Evolutionary conservation across 352 stramenopile genomes (phyloP), one percentile per base, ranked within the genome.

Genomic region (Globisporangium megalacanthum): DNA sequence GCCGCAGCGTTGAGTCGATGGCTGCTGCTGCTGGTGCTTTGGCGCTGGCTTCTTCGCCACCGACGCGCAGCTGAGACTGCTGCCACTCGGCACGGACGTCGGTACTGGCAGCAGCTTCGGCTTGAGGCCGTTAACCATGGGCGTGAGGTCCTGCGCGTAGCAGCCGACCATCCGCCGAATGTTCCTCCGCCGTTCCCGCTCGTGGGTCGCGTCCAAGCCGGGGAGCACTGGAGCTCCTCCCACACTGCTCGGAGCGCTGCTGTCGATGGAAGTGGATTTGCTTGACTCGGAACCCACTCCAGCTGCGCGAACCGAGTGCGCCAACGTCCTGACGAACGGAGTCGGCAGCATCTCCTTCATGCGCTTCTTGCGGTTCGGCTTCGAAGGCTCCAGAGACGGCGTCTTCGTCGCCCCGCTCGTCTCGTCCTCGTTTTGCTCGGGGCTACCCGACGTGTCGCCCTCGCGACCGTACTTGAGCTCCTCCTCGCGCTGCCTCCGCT

Each of bases 101-200:
- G 70, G 63, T 14, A 73, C 52, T 0, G 73, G 65, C 8, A 88
- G 55, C 25, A 68, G 68, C 58, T 70, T 83, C 15, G 76, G 79
- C 22, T 77, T 83, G 17, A 62, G 48, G 7, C 76, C 79, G 45
- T 81, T 51, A 35, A 87, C 62, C 15, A 89, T 66, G 13, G 76
- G 79, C 5, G 76, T 77, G 14, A 89, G 61, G 44, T 89, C 79
- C 50, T 89, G 76, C 13, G 76, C 75, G 65, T 89, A 89, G 41
- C 74, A 86, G 19, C 54, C 68, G 53, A 76, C 58, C 54, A 71
- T 72, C 47, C 77, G 69, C 15, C 62, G 58, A 14, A 49, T 54
- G 36, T 48, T 52, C 44, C 68, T 72, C 17, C 72, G 66, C 48
- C 75, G 66, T 39, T 68, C 69, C 25, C 69, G 65, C 1, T 50